phyloP scores from a whole-genome alignment of 495 filamentous ascomycete genomes.

The Immersiella caudata region DNA sequence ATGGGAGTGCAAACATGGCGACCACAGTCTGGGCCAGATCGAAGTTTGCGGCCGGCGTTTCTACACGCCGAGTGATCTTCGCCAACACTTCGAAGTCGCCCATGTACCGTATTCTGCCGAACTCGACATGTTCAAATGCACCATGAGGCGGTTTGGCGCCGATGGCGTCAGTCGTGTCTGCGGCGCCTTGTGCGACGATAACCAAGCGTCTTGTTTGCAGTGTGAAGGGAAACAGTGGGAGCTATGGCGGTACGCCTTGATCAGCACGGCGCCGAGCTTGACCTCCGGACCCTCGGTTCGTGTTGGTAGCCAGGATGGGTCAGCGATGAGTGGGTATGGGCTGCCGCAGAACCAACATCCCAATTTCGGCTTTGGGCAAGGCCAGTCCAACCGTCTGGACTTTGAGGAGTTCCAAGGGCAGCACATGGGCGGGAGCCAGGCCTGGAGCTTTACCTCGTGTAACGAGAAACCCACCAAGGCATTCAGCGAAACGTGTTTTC shows the following conservation, averaged over 20 bases:
- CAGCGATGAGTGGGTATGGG: neutral
- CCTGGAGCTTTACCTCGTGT: neutral
- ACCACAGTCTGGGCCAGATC: neutral
- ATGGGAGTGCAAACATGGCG: constrained; percentile 23
- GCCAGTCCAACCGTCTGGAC: neutral
- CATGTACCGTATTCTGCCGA: constrained; percentile 4
- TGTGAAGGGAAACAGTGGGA: constrained; percentile 2
- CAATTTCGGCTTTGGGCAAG: neutral
- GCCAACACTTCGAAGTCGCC: constrained; percentile 8
- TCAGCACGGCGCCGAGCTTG: constrained; percentile 2
- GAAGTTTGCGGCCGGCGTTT: constrained; percentile 12
- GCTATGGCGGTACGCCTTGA: constrained; percentile 10
- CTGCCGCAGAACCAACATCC: neutral
- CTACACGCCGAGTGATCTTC: neutral
- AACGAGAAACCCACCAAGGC: neutral
- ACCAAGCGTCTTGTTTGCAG: neutral
- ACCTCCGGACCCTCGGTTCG: constrained; percentile 1
- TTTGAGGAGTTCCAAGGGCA: neutral
- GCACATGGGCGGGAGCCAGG: neutral
- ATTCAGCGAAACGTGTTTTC: neutral
- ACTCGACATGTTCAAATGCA: constrained; percentile 12
- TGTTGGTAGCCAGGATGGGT: constrained; percentile 16
- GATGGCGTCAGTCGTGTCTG: neutral
- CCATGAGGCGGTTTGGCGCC: neutral
- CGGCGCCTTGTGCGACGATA: neutral